A percentile compares a stretch with the other conserved stretches of the same genome.
phyloP scores from a whole-genome alignment of 2,329 filamentous ascomycete genomes.

The Colletotrichum lini region DNA sequence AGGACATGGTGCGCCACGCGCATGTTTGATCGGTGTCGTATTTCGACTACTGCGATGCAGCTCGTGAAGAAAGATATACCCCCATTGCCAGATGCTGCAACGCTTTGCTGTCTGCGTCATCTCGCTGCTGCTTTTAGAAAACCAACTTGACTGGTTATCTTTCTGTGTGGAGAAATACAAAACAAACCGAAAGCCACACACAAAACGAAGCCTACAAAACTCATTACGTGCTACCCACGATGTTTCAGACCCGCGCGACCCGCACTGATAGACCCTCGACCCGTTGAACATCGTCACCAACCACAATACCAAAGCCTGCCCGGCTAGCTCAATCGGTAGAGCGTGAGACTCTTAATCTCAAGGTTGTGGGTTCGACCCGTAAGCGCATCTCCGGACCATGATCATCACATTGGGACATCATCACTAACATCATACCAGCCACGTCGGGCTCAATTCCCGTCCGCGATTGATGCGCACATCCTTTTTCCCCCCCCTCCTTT shows the following conservation, averaged over 20 bases:
- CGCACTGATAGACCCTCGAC: not conserved
- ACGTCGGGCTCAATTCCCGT: constrained; percentile 39
- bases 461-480: constrained; percentile 23
- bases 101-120: not conserved
- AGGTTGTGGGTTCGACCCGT: constrained; percentile 68
- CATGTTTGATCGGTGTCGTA: not conserved
- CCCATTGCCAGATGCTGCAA: not conserved
- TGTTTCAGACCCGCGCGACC: constrained; percentile 3
- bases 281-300: not conserved
- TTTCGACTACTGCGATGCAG: constrained; percentile 1
- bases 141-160: not conserved
- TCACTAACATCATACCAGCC: constrained; percentile 18
- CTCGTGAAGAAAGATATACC: not conserved
- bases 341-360: constrained; percentile 80
- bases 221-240: not conserved
- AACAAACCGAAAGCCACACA: not conserved
- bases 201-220: not conserved
- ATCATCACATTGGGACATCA: not conserved
- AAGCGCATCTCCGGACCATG: not conserved
- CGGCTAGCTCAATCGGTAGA: constrained; percentile 80
- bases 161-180: not conserved
- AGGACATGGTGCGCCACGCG: not conserved
- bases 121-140: not conserved
- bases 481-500: not conserved
- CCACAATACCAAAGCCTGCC: constrained; percentile 46